phyloP scores from a whole-genome alignment of 345 rosid species.

The Jatropha curcas region DNA sequence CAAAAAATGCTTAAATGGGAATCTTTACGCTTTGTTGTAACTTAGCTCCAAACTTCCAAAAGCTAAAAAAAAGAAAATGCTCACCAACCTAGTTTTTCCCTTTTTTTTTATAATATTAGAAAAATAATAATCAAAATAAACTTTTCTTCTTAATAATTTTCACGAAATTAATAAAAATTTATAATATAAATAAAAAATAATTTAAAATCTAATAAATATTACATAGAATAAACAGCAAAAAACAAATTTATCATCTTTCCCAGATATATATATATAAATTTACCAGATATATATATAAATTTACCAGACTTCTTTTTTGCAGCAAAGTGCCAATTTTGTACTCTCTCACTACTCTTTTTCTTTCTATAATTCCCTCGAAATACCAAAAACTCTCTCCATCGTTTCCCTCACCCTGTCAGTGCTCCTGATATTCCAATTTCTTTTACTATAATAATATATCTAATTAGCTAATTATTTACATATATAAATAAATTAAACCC shows the following conservation, averaged over 20 bases:
- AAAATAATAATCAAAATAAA: too few relatives aligned
- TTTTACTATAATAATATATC: too few relatives aligned
- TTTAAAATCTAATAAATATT: too few relatives aligned
- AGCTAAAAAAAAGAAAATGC: background rate
- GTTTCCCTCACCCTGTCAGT: constrained; percentile 22
- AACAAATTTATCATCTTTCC: constrained; percentile 15
- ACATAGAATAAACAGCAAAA: constrained; percentile 20
- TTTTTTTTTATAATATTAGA: too few relatives aligned
- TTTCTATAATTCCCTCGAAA: constrained; percentile 18
- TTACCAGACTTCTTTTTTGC: constrained; percentile 16
- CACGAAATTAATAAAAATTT: too few relatives aligned
- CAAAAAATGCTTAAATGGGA: constrained; percentile 31
- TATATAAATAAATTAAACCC: background rate
- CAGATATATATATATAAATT: too few relatives aligned
- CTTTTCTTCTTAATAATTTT: too few relatives aligned
- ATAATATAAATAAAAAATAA: too few relatives aligned
- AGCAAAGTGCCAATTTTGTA: constrained; percentile 2
- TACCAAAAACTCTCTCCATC: constrained; percentile 13
- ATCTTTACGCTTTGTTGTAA: constrained; percentile 34
- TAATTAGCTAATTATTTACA: too few relatives aligned
- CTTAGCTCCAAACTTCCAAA: constrained; percentile 14
- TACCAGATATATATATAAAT: too few relatives aligned
- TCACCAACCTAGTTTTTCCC: too few relatives aligned
- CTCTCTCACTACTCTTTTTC: background rate
- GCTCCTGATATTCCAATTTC: constrained; percentile 19